A percentile compares a stretch with the other conserved stretches of the same genome.
Evolutionary conservation across 2,329 filamentous ascomycete species (phyloP).

Genomic region (Fusarium scirpi): DNA sequence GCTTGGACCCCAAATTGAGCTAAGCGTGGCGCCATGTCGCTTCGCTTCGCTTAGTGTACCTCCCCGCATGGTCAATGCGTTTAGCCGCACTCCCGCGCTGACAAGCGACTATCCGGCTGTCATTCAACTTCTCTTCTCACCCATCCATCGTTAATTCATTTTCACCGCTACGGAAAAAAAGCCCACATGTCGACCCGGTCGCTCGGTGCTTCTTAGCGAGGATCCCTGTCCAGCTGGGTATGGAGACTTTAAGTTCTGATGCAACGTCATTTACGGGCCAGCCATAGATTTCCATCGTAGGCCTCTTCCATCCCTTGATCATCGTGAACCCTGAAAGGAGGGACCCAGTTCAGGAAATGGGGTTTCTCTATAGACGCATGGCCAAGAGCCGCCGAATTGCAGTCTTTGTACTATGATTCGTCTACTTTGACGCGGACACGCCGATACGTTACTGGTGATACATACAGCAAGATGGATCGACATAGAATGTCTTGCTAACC

Average conservation of each 20-base stretch:
- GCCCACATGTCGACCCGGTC: slow-evolving; percentile 11
- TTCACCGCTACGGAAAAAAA: slow-evolving; percentile 16
- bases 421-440: slow-evolving; percentile 30
- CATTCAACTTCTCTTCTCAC: slow-evolving; percentile 3
- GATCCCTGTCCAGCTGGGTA: slow-evolving; percentile 43
- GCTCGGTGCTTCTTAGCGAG: slow-evolving; percentile 26
- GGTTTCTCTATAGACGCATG: slow-evolving; percentile 7
- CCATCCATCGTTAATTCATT: slow-evolving; percentile 11
- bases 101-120: slow-evolving; percentile 28
- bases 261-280: slow-evolving; percentile 16
- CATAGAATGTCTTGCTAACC: slow-evolving; percentile 27
- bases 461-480: slow-evolving; percentile 21
- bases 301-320: slow-evolving; percentile 25
- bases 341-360: slow-evolving; percentile 4
- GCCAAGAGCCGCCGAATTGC: slow-evolving; percentile 10
- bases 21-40: slow-evolving; percentile 12
- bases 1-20: slow-evolving; percentile 5
- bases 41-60: neutral
- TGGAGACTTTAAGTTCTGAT: slow-evolving; percentile 35
- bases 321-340: slow-evolving; percentile 14
- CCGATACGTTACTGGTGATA: slow-evolving; percentile 19
- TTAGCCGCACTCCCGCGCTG: slow-evolving; percentile 39
- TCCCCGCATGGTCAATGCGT: slow-evolving; percentile 31
- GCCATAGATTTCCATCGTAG: slow-evolving; percentile 14
- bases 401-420: slow-evolving; percentile 11